phyloP scores from a whole-genome alignment of 176 grass and related monocot species.

The Dendrocalamus sinicus region DNA sequence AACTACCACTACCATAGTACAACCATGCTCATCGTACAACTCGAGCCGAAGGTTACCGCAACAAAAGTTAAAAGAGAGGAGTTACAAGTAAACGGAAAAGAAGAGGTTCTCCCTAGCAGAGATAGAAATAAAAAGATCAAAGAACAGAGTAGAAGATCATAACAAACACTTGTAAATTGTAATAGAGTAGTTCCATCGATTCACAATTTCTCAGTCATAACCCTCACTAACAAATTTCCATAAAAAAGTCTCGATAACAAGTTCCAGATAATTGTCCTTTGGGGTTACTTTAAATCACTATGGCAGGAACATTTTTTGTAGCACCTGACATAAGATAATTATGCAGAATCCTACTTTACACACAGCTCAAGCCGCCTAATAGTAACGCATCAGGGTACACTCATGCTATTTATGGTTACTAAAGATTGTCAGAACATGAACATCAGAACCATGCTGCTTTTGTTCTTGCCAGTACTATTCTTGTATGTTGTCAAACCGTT shows the following conservation, averaged over 20 bases:
- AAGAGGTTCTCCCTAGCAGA: not conserved
- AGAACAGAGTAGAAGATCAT: not conserved
- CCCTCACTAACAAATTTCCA: not conserved
- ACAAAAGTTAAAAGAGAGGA: conserved; percentile 1
- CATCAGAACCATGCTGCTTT: not conserved
- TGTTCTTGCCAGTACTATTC: not conserved
- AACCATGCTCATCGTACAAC: not conserved
- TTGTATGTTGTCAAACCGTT: not conserved
- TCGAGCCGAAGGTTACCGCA: not conserved
- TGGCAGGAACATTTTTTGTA: not conserved
- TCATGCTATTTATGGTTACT: conserved; percentile 3
- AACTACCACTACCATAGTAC: not conserved
- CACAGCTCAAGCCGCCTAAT: not conserved
- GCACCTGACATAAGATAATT: not conserved
- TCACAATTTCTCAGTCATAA: not conserved
- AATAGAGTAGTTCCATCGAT: not conserved
- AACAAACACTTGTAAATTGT: not conserved
- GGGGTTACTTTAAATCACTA: not conserved
- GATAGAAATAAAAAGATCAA: not conserved
- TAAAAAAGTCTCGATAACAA: not conserved
- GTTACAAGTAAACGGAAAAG: not conserved
- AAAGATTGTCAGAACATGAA: not conserved
- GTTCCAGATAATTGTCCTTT: conserved; percentile 18
- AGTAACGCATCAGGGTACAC: not conserved
- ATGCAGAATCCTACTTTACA: not conserved